These are phyloP conservation scores for Cucurbita moschata DNA, from an alignment of 306 rosid species.

Conservation along the genomic window DNA sequence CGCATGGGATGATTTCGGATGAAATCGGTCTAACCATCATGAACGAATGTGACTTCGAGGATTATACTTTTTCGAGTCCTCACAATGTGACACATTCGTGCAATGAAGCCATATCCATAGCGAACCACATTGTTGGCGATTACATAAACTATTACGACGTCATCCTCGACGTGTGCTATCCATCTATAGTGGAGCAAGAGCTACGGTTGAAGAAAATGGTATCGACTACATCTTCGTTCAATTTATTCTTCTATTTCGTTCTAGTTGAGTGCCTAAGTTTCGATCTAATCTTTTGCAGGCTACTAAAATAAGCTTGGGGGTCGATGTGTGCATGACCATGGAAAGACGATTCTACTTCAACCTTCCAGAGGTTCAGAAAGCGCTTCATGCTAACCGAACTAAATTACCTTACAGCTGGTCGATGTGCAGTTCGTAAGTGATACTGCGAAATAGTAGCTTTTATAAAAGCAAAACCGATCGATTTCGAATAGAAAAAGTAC, in stretches of 20 bases:
- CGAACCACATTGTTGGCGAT: constrained; percentile 37
- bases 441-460: not conserved
- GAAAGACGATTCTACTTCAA: constrained; percentile 57
- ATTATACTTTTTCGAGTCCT: constrained; percentile 24
- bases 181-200: constrained; percentile 73
- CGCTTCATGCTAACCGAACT: constrained; percentile 93
- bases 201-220: constrained; percentile 56
- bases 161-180: constrained; percentile 80
- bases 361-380: constrained; percentile 84
- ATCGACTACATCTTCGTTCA: not conserved
- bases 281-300: constrained; percentile 33
- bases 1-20: constrained; percentile 92
- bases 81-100: constrained; percentile 49
- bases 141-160: constrained; percentile 65
- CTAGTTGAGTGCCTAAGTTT: not conserved
- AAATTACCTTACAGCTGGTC: constrained; percentile 55
- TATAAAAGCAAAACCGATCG: not conserved
- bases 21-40: constrained; percentile 54
- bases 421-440: constrained; percentile 64
- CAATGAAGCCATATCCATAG: constrained; percentile 31
- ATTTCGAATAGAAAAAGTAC: not conserved
- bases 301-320: constrained; percentile 57
- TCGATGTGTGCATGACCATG: constrained; percentile 66
- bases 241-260: not conserved
- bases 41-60: constrained; percentile 60